These are phyloP conservation scores for Oidiodendron maius DNA, from an alignment of 495 filamentous ascomycete species.

Conservation along the genomic window DNA sequence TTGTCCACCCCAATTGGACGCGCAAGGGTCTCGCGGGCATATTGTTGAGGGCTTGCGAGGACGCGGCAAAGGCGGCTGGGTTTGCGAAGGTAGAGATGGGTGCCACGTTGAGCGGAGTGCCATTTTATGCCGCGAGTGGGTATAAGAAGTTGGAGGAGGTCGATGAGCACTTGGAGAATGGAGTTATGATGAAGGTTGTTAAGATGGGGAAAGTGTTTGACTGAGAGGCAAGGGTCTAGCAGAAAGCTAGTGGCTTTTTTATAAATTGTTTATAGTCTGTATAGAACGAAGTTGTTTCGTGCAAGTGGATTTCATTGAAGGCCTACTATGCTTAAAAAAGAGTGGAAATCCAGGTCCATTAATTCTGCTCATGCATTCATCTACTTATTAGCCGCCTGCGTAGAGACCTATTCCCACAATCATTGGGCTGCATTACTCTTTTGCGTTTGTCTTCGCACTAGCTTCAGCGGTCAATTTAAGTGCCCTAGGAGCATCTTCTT, in stretches of 20 bases:
- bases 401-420: too few species aligned
- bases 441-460: conserved; percentile 53
- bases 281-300: too few species aligned
- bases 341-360: too few species aligned
- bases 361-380: too few species aligned
- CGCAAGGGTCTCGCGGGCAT: conserved; percentile 4
- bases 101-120: conserved; percentile 8
- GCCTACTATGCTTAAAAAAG: too few species aligned
- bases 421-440: conserved; percentile 13
- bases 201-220: conserved; percentile 8
- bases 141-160: not conserved
- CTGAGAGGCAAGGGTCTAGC: too few species aligned
- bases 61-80: conserved; percentile 5
- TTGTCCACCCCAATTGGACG: conserved; percentile 9
- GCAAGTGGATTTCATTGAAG: too few species aligned
- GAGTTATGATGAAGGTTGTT: conserved; percentile 1
- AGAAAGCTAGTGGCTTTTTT: too few species aligned
- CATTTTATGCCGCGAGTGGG: conserved; percentile 10
- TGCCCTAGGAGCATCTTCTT: conserved; percentile 69
- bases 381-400: too few species aligned
- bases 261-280: too few species aligned
- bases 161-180: conserved; percentile 1
- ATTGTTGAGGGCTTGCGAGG: conserved; percentile 5
- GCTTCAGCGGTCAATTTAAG: conserved; percentile 66
- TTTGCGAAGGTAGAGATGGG: conserved; percentile 13